Evolutionary conservation across 768 basidiomycete genomes (phyloP).

Genomic region (Suillus sp.): DNA sequence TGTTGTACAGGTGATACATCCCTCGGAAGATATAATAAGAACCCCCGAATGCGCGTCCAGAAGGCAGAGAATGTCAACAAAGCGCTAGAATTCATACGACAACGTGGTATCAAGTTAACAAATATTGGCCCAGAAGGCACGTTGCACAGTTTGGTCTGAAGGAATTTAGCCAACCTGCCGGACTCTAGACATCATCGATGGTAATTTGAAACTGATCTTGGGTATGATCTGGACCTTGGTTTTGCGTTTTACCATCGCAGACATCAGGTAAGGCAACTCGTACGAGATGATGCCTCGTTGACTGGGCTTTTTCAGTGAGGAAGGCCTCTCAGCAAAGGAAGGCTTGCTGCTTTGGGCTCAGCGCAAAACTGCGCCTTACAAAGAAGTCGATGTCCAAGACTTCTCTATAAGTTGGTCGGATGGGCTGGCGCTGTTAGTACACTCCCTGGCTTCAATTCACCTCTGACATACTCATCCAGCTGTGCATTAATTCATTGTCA

Average conservation of each 20-base stretch:
- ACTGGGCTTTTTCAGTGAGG: conserved; percentile 63
- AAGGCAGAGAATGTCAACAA: conserved; percentile 99
- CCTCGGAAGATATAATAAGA: conserved; percentile 93
- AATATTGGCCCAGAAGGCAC: conserved; percentile 96
- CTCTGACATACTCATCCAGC: conserved; percentile 44
- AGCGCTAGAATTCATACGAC: conserved; percentile 93
- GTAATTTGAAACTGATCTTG: conserved; percentile 97
- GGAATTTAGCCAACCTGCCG: conserved; percentile 13
- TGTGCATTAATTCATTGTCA: conserved; percentile 98
- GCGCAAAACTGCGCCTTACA: conserved; percentile 89
- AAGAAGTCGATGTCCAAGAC: conserved; percentile 90
- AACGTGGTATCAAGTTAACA: conserved; percentile 91
- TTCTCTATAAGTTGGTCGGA: conserved; percentile 94
- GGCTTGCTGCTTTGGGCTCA: conserved; percentile 98
- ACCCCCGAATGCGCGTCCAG: conserved; percentile 90
- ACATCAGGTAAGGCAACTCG: conserved; percentile 75
- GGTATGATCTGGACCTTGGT: conserved; percentile 99
- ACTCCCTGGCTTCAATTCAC: conserved; percentile 4
- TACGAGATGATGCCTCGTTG: conserved; percentile 5
- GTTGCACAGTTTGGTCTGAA: conserved; percentile 9
- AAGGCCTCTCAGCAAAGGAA: conserved; percentile 98
- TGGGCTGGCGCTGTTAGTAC: conserved; percentile 85
- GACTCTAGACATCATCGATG: conserved; percentile 91
- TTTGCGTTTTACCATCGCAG: conserved; percentile 95
- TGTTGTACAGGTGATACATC: conserved; percentile 70